Evolutionary conservation across 257 asterid genomes (phyloP).

Genomic region (Handroanthus guayacan): DNA sequence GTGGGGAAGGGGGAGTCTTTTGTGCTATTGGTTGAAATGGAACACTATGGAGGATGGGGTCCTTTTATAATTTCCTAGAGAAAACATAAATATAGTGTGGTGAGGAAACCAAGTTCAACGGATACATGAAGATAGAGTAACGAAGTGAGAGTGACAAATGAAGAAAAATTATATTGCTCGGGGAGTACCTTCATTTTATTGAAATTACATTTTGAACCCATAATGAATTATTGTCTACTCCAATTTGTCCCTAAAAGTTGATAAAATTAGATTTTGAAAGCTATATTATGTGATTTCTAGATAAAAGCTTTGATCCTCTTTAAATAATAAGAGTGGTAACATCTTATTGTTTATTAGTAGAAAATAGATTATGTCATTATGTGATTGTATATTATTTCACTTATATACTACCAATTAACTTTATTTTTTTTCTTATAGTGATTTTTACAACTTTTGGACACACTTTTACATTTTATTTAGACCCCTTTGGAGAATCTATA

Average conservation of each 20-base stretch:
- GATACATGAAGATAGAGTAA: background rate
- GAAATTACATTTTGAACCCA: background rate
- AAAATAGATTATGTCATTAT: too few relatives aligned
- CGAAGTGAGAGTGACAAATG: conserved; percentile 8
- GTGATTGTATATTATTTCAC: too few relatives aligned
- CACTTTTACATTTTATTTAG: too few relatives aligned
- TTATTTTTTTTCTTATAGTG: too few relatives aligned
- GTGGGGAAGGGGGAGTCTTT: background rate
- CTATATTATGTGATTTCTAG: too few relatives aligned
- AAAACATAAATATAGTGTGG: background rate
- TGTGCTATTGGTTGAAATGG: background rate
- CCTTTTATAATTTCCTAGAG: background rate
- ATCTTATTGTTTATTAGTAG: too few relatives aligned
- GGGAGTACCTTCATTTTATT: background rate
- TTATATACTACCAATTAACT: too few relatives aligned
- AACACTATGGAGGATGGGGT: background rate
- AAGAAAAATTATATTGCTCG: background rate
- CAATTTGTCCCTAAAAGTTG: background rate
- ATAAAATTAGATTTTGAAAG: background rate
- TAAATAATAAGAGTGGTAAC: too few relatives aligned
- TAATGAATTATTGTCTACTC: background rate
- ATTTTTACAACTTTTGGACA: too few relatives aligned
- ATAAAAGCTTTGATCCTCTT: too few relatives aligned
- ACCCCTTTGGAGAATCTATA: too few relatives aligned
- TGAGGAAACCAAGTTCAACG: background rate